phyloP scores from a whole-genome alignment of 495 filamentous ascomycete genomes.

The Penicillium psychrofluorescens region DNA sequence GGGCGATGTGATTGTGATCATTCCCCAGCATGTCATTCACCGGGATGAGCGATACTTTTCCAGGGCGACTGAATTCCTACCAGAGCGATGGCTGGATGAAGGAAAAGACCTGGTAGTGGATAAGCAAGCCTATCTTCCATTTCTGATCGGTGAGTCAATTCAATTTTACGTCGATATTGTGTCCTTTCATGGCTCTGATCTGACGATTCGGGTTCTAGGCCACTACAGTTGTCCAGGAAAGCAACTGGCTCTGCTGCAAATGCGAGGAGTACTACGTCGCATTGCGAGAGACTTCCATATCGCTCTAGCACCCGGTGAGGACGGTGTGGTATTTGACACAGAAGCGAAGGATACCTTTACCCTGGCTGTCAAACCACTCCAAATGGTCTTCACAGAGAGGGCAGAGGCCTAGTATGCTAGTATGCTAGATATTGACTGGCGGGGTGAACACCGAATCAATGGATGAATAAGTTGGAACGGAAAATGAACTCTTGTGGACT shows the following conservation, averaged over 20 bases:
- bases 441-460: no score
- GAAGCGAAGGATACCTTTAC: conserved; percentile 7
- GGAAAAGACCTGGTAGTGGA: conserved; percentile 35
- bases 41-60: conserved; percentile 21
- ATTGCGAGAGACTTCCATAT: conserved; percentile 7
- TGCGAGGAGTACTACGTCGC: conserved; percentile 1
- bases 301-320: conserved; percentile 2
- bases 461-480: no score
- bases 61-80: conserved; percentile 38
- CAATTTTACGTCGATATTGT: background rate
- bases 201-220: background rate
- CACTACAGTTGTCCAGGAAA: conserved; percentile 3
- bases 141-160: conserved; percentile 31
- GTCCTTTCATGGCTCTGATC: background rate
- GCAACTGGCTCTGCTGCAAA: conserved; percentile 2
- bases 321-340: background rate
- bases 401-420: background rate
- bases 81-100: conserved; percentile 45
- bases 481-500: no score
- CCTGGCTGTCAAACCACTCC: background rate
- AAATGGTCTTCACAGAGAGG: conserved; percentile 3
- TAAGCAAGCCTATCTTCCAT: conserved; percentile 44
- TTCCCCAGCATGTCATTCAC: conserved; percentile 26
- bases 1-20: conserved; percentile 27
- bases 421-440: background rate